phyloP scores from a whole-genome alignment of 805 yeast species.

The Yarrowia alimentaria region DNA sequence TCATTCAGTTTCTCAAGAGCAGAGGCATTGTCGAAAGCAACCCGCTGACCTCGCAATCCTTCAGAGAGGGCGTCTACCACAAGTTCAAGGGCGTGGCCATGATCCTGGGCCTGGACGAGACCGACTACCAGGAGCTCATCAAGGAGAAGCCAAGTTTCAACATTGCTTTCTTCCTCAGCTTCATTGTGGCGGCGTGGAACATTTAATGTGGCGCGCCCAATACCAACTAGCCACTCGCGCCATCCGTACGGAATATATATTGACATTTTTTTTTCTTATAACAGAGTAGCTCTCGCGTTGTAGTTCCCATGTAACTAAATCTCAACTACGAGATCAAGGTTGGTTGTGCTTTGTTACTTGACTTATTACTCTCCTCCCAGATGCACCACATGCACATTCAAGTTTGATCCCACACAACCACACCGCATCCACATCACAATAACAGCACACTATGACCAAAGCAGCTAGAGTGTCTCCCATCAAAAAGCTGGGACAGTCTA shows the following conservation, averaged over 20 bases:
- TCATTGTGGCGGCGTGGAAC: slow-evolving; percentile 24
- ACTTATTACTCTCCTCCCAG: neutral
- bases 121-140: slow-evolving; percentile 31
- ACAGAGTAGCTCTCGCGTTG: no score
- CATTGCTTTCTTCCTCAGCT: slow-evolving; percentile 6
- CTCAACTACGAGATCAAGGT: no score
- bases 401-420: no score
- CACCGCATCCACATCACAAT: neutral
- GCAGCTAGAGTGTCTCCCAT: slow-evolving; percentile 20
- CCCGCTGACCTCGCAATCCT: slow-evolving; percentile 28
- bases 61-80: slow-evolving; percentile 17
- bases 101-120: slow-evolving; percentile 28
- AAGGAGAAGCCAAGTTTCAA: slow-evolving; percentile 31
- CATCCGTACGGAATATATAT: no score
- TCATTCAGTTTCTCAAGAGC: slow-evolving; percentile 54
- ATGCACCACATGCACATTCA: neutral
- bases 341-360: no score
- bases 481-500: slow-evolving; percentile 22
- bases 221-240: no score
- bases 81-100: slow-evolving; percentile 28
- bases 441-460: slow-evolving; percentile 11
- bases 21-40: slow-evolving; percentile 45
- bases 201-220: neutral
- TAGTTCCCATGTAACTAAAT: no score
- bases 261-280: no score